A percentile compares a stretch with the other conserved stretches of the same genome.
These are phyloP conservation scores for Geosiphon pyriformis DNA, from an alignment of 192 early-diverging fungal species.

Conservation along the genomic window DNA sequence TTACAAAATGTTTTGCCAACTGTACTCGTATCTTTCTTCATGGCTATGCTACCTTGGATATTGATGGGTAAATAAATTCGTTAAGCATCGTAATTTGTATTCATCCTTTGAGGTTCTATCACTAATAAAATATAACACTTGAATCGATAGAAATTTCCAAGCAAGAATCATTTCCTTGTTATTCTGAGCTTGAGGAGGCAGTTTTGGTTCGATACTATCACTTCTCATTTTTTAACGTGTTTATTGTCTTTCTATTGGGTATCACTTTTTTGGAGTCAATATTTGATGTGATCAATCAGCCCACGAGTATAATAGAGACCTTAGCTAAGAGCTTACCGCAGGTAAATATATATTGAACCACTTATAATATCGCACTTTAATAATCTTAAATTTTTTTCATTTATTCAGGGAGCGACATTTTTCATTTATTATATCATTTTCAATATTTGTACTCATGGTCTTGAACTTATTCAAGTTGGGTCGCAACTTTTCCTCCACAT, in stretches of 20 bases:
- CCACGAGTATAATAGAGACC: slow-evolving; percentile 44
- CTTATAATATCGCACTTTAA: neutral
- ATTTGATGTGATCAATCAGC: slow-evolving; percentile 39
- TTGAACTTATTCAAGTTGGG: slow-evolving; percentile 56
- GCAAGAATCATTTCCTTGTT: slow-evolving; percentile 48
- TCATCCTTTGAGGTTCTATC: neutral
- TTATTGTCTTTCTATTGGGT: slow-evolving; percentile 57
- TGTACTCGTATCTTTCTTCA: slow-evolving; percentile 48
- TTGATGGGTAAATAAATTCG: slow-evolving; percentile 38
- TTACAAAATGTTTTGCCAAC: slow-evolving; percentile 55
- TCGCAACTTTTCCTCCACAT: slow-evolving; percentile 49
- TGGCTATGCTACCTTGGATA: slow-evolving; percentile 50
- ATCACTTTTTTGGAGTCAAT: slow-evolving; percentile 50
- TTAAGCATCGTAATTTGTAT: neutral
- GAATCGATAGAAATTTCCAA: slow-evolving; percentile 47
- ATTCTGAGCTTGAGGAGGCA: slow-evolving; percentile 51
- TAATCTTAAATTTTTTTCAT: neutral
- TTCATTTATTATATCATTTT: slow-evolving; percentile 58
- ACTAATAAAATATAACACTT: slow-evolving; percentile 1
- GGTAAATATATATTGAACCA: slow-evolving; percentile 5
- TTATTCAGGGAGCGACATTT: slow-evolving; percentile 50
- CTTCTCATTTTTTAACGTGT: slow-evolving; percentile 59
- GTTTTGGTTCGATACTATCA: slow-evolving; percentile 52
- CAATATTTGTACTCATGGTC: slow-evolving; percentile 50
- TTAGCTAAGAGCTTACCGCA: slow-evolving; percentile 44